Evolutionary conservation across 176 grass and related monocot species (phyloP), one percentile per base, ranked within the genome.

Genomic region (Dendrocalamus sinicus): DNA sequence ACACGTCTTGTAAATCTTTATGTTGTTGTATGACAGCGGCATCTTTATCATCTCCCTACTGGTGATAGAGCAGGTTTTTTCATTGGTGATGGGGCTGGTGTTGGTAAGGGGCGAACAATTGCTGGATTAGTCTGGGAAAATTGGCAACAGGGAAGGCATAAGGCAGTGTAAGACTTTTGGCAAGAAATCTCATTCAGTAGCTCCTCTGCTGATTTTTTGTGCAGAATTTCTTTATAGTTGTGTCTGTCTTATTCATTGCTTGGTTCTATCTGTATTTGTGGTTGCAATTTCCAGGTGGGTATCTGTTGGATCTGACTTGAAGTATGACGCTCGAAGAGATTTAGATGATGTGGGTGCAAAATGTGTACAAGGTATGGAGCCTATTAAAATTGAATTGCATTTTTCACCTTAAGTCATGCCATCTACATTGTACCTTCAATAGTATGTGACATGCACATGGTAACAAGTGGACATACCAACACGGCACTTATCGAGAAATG

Each of bases 51-150:
- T 96, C 89, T 99, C 69, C 90, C 88, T 78, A 88, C 86, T 87
- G 92, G 93, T 84, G 78, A 91, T 81, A 99, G 96, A 89, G 93
- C 93, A 84, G 96, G 96, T 62, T 99, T 98, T 87, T 99, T 99
- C 80, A 81, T 99, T 84, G 96, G 96, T 84, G 96, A 99, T 55
- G 96, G 96, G 54, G 96, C 96, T 86, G 96, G 96, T 86, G 93
- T 99, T 88, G 96, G 96, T 91, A 99, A 99, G 85, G 96, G 96
- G 15, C 91, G 96, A 80, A 99, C 96, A 67, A 93, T 99, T 92
- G 96, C 96, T 80, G 96, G 96, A 60, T 94, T 99, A 90, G 94
- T 96, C 43, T 96, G 93, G 96, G 96, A 99, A 89, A 96, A 94
- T 89, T 99, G 96, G 96, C 93, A 99, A 82, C 93, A 96, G 80